phyloP scores from a whole-genome alignment of 2,329 filamentous ascomycete genomes.

The Neurospora sp. region DNA sequence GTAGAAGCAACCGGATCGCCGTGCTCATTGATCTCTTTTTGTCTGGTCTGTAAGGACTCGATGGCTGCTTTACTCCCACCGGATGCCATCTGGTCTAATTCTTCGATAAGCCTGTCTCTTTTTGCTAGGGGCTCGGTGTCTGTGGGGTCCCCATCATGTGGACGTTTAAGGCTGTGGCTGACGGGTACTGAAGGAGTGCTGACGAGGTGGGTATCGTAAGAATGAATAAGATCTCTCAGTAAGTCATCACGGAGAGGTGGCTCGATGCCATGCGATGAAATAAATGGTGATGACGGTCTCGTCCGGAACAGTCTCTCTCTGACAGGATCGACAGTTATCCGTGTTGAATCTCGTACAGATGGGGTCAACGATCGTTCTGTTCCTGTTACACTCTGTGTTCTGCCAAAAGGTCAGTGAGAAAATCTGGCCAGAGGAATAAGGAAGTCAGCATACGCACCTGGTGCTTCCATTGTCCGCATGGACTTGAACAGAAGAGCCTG shows the following conservation, averaged over 20 bases:
- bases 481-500: constrained; percentile 15
- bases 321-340: not conserved
- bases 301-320: not conserved
- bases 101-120: constrained; percentile 21
- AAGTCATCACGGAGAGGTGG: constrained; percentile 9
- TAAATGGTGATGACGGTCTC: not conserved
- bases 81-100: constrained; percentile 18
- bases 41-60: not conserved
- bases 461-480: constrained; percentile 14
- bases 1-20: not conserved
- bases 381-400: not conserved
- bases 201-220: not conserved
- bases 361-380: not conserved
- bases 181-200: not conserved
- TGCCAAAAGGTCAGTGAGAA: not conserved
- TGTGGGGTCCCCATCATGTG: constrained; percentile 14
- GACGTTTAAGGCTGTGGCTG: constrained; percentile 14
- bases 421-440: not conserved
- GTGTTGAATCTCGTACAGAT: not conserved
- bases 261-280: not conserved
- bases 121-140: constrained; percentile 17
- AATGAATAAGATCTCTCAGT: constrained; percentile 14
- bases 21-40: not conserved
- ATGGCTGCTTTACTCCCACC: not conserved
- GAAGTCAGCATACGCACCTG: constrained; percentile 7